phyloP scores from a whole-genome alignment of 495 filamentous ascomycete species.

The Talaromyces stipitatus region DNA sequence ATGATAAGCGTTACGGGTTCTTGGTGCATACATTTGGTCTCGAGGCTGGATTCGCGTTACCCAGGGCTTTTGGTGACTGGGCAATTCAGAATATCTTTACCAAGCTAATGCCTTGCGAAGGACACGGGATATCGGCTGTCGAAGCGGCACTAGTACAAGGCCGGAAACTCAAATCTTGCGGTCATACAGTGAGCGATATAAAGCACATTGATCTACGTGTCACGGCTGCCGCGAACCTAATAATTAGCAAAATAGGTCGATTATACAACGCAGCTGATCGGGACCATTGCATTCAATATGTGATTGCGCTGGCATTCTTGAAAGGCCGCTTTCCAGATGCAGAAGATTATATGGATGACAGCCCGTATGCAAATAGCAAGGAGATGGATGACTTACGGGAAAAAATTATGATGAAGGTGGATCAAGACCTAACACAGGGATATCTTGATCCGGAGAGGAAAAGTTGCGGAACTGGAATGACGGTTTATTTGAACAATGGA shows the following conservation, averaged over 20 bases:
- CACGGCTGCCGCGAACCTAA: slow-evolving; percentile 23
- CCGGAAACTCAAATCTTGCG: slow-evolving; percentile 4
- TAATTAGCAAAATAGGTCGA: slow-evolving; percentile 32
- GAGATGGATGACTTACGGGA: slow-evolving; percentile 19
- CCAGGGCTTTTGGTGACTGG: slow-evolving; percentile 23
- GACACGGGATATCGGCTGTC: slow-evolving; percentile 28
- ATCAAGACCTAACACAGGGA: slow-evolving; percentile 24
- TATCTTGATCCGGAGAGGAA: slow-evolving; percentile 24
- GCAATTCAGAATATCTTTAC: slow-evolving; percentile 30
- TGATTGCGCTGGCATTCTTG: slow-evolving; percentile 30
- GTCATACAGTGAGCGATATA: slow-evolving; percentile 17
- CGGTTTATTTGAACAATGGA: slow-evolving; percentile 17
- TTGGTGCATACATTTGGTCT: too few relatives aligned
- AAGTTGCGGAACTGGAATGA: slow-evolving; percentile 18
- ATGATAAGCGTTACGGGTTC: too few relatives aligned
- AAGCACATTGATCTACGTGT: slow-evolving; percentile 24
- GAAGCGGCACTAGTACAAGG: slow-evolving; percentile 25
- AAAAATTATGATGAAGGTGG: slow-evolving; percentile 21
- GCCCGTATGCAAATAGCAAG: slow-evolving; percentile 20
- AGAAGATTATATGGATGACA: slow-evolving; percentile 29
- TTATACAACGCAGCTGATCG: slow-evolving; percentile 37
- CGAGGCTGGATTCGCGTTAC: slow-evolving; percentile 12
- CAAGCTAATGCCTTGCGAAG: slow-evolving; percentile 32
- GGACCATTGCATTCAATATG: slow-evolving; percentile 39
- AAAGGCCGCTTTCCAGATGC: slow-evolving; percentile 24